Conservation (phyloP, 805 yeast genomes). For the Zygotorulaspora danielsina region DNA sequence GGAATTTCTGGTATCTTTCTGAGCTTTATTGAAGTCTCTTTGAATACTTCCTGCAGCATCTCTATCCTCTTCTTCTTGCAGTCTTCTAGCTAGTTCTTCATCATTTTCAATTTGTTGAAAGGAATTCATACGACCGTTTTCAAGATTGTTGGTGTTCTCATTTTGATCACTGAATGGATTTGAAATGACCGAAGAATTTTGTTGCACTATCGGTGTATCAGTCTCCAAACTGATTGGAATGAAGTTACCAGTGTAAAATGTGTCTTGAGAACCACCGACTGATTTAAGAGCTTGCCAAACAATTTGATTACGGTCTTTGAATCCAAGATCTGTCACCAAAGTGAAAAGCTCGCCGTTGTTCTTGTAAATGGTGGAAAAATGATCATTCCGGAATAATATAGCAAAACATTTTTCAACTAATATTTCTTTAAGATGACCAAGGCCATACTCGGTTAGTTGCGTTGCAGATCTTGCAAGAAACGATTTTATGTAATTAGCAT, state of each 20-base stretch:
- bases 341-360: constrained; percentile 49
- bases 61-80: constrained; percentile 57
- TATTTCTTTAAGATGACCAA: constrained; percentile 42
- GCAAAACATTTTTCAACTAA: constrained; percentile 53
- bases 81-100: constrained; percentile 41
- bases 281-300: constrained; percentile 81
- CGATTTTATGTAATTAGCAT: constrained; percentile 37
- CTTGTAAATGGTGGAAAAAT: constrained; percentile 68
- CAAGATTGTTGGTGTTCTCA: constrained; percentile 6
- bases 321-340: constrained; percentile 73
- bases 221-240: constrained; percentile 38
- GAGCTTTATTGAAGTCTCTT: constrained; percentile 24
- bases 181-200: constrained; percentile 12
- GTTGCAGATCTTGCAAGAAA: constrained; percentile 63
- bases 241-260: constrained; percentile 64
- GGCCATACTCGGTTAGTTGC: constrained; percentile 71
- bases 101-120: constrained; percentile 33
- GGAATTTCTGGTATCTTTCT: constrained; percentile 8
- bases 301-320: constrained; percentile 42
- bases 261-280: constrained; percentile 64
- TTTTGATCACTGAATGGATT: constrained; percentile 27
- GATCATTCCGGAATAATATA: constrained; percentile 85
- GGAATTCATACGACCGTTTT: constrained; percentile 3
- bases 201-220: constrained; percentile 8
- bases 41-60: constrained; percentile 46